These are phyloP conservation scores for Aspergillus sojae DNA, from an alignment of 2,329 filamentous ascomycete species.

Conservation along the genomic window DNA sequence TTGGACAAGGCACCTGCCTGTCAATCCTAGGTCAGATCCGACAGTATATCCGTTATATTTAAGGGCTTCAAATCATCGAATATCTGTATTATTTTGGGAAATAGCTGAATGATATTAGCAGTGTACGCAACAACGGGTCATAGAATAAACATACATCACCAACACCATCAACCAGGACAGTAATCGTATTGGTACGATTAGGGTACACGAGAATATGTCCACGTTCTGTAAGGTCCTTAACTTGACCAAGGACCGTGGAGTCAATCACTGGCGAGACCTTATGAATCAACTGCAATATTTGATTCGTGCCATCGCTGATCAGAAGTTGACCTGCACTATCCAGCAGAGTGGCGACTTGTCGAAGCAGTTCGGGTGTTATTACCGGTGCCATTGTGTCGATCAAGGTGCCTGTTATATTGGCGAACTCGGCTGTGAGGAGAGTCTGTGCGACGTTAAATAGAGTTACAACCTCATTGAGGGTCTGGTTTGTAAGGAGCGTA, in stretches of 20 bases:
- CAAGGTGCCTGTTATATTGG: neutral
- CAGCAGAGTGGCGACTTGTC: neutral
- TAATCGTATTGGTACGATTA: neutral
- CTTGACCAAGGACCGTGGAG: neutral
- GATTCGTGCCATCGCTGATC: neutral
- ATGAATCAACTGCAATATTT: neutral
- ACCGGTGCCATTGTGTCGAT: neutral
- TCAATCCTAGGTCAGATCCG: neutral
- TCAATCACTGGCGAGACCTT: neutral
- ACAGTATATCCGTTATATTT: neutral
- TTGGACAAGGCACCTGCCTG: too few species aligned
- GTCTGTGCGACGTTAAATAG: neutral
- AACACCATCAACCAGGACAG: neutral
- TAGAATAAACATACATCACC: neutral
- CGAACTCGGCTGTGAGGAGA: neutral
- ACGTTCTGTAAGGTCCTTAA: neutral
- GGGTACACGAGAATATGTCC: neutral
- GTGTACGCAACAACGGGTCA: rapidly evolving
- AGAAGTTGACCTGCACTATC: neutral
- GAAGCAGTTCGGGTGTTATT: neutral
- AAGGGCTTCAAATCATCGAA: neutral
- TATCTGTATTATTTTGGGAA: neutral
- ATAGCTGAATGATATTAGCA: neutral
- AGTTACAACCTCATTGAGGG: rapidly evolving
- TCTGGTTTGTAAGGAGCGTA: neutral